Conservation (phyloP, 73 alveolate species). For the Blepharisma japonicum region DNA sequence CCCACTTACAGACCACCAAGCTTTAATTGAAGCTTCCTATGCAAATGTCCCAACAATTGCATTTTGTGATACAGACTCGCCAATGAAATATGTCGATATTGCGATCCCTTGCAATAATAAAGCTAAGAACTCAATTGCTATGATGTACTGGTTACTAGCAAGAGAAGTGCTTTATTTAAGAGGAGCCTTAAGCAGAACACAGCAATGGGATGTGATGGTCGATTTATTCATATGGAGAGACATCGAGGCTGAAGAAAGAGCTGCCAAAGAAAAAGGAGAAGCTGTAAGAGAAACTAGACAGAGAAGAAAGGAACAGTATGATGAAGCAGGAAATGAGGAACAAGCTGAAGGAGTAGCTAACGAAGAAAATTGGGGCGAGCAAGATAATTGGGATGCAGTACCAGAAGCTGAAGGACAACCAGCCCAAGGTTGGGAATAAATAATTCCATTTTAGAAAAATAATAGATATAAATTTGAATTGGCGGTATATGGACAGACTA, state of each 20-base stretch:
- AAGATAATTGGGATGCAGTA: no score
- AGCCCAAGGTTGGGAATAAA: no score
- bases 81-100: slow-evolving; percentile 87
- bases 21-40: slow-evolving; percentile 89
- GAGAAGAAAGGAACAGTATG: no score
- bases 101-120: slow-evolving; percentile 96
- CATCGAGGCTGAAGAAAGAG: slow-evolving; percentile 30
- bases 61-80: slow-evolving; percentile 84
- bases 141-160: slow-evolving; percentile 91
- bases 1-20: slow-evolving; percentile 88
- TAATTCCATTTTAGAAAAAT: no score
- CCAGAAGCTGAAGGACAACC: no score
- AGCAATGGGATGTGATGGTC: slow-evolving; percentile 47
- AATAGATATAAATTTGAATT: no score
- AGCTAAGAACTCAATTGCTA: slow-evolving; percentile 79
- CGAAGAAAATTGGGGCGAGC: no score
- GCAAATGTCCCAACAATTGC: slow-evolving; percentile 94
- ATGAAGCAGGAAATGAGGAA: no score
- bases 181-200: slow-evolving; percentile 36
- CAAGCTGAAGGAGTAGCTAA: no score
- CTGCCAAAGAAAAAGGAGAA: slow-evolving; percentile 37
- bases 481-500: no score
- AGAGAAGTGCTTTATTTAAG: slow-evolving; percentile 90
- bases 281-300: slow-evolving; percentile 29
- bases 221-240: slow-evolving; percentile 48